Evolutionary conservation across 2,329 filamentous ascomycete species (phyloP).

Genomic region (Beauveria bassiana): DNA sequence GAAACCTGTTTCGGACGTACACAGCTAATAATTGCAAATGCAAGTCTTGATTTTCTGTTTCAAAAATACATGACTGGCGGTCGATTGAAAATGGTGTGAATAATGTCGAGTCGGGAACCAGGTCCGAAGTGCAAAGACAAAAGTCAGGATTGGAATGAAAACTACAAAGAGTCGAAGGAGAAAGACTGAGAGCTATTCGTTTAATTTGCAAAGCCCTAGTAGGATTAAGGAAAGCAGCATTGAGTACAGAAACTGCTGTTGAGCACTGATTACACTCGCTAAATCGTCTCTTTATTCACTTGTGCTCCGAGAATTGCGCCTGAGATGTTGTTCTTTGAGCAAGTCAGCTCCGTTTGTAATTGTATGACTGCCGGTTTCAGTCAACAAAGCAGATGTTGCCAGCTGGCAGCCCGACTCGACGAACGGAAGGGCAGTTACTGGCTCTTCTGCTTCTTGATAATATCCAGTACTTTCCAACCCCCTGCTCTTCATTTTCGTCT

Average conservation of each 20-base stretch:
- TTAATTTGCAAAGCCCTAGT: slow-evolving; percentile 1
- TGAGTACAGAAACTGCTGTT: neutral
- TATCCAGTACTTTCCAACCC: too few species aligned
- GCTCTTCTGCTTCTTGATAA: neutral
- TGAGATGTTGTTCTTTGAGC: neutral
- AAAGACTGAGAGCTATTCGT: neutral
- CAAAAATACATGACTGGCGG: neutral
- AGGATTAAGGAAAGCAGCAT: neutral
- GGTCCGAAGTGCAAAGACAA: neutral
- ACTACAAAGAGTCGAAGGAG: neutral
- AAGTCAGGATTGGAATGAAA: neutral
- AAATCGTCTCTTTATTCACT: neutral
- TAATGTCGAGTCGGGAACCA: neutral
- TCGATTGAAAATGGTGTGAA: neutral
- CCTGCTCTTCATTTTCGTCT: too few species aligned
- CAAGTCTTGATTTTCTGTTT: neutral
- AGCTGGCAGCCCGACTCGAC: neutral
- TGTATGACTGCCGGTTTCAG: neutral
- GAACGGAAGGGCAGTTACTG: neutral
- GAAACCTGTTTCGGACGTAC: neutral
- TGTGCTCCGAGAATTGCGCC: neutral
- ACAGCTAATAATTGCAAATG: neutral
- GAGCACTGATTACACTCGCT: neutral
- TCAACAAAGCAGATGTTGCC: neutral
- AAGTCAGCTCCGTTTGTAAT: neutral